Conservation (phyloP, 768 basidiomycete species). For the Collybiopsis confluens region DNA sequence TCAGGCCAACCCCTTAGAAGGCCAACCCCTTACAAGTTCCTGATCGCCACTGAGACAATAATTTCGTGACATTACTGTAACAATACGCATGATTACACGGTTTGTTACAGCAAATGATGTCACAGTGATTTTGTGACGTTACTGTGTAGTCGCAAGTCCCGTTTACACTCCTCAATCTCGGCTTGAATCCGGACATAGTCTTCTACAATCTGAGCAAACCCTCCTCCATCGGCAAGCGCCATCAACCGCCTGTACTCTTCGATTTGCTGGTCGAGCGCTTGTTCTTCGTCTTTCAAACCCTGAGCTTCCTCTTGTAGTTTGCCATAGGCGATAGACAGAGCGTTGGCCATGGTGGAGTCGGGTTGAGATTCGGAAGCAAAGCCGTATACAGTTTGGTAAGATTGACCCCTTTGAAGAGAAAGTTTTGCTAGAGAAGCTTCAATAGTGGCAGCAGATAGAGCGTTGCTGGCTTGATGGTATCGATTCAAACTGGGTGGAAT, state of each 20-base stretch:
- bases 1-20: too few species aligned
- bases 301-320: conserved; percentile 31
- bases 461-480: conserved; percentile 29
- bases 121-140: too few species aligned
- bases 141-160: conserved; percentile 32
- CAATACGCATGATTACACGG: too few species aligned
- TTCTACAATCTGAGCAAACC: conserved; percentile 42
- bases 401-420: conserved; percentile 37
- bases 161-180: conserved; percentile 46
- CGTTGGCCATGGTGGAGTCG: conserved; percentile 25
- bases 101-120: too few species aligned
- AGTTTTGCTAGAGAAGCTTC: conserved; percentile 47
- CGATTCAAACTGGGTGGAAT: conserved; percentile 24
- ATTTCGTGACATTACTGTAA: too few species aligned
- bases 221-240: conserved; percentile 37
- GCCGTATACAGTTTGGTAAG: conserved; percentile 35
- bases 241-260: conserved; percentile 39
- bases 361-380: conserved; percentile 19
- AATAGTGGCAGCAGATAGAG: conserved; percentile 39
- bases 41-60: too few species aligned
- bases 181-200: conserved; percentile 44
- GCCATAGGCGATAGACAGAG: conserved; percentile 26
- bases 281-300: conserved; percentile 31
- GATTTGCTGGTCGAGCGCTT: conserved; percentile 32
- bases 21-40: too few species aligned